These are phyloP conservation scores for Epichloe coenophiala DNA, from an alignment of 2,329 filamentous ascomycete species.

Conservation along the genomic window DNA sequence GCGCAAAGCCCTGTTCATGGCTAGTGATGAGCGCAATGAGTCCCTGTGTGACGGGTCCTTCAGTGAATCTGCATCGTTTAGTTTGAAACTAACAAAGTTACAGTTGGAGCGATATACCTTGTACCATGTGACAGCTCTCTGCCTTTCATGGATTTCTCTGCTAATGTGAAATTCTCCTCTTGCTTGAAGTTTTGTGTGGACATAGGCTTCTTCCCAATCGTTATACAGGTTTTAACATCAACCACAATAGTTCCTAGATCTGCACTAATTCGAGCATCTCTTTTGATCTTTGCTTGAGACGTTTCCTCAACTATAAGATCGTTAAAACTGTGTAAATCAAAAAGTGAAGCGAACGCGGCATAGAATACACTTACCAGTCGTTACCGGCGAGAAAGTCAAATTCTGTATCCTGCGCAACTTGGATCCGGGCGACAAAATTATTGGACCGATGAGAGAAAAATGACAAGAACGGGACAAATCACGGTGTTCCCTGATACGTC, in stretches of 20 bases:
- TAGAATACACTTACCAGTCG: not conserved
- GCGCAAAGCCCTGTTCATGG: not conserved
- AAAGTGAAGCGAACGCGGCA: not conserved
- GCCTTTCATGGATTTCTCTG: slow-evolving; percentile 16
- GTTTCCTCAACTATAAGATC: slow-evolving; percentile 5
- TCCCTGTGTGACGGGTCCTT: not conserved
- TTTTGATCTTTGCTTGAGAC: not conserved
- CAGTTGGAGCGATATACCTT: slow-evolving; percentile 4
- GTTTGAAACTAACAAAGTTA: not conserved
- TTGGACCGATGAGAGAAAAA: not conserved
- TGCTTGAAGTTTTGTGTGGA: fast-evolving
- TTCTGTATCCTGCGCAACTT: not conserved
- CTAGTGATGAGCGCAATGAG: fast-evolving
- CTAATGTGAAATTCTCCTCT: not conserved
- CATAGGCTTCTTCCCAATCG: fast-evolving
- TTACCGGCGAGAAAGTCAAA: not conserved
- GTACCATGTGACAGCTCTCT: slow-evolving; percentile 13
- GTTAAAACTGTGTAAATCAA: not conserved
- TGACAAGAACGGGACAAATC: not conserved
- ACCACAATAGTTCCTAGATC: slow-evolving; percentile 10
- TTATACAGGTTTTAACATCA: fast-evolving
- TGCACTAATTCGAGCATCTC: not conserved
- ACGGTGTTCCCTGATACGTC: not conserved
- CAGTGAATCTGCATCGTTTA: not conserved
- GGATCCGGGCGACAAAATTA: not conserved